These are phyloP conservation scores for Primulina huaijiensis DNA, from an alignment of 257 asterid species.

Conservation along the genomic window DNA sequence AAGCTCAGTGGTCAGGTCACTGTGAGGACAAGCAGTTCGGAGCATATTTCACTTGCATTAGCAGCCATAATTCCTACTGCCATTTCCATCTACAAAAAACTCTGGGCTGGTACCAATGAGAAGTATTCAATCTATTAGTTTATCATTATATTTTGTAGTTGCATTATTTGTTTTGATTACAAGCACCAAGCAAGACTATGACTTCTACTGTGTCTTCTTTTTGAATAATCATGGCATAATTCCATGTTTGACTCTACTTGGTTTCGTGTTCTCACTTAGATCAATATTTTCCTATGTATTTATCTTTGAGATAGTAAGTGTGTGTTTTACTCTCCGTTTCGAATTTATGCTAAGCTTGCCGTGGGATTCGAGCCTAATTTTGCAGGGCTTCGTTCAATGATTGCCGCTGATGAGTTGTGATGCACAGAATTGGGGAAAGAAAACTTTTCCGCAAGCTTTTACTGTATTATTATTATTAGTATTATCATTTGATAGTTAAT, in stretches of 20 bases:
- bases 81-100: slow-evolving; percentile 67
- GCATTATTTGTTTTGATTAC: slow-evolving; percentile 25
- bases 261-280: neutral
- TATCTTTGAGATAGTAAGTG: neutral
- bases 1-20: slow-evolving; percentile 91
- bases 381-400: too few relatives aligned
- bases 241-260: neutral
- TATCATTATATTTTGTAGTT: slow-evolving; percentile 1
- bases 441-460: too few relatives aligned
- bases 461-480: too few relatives aligned
- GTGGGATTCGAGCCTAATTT: too few relatives aligned
- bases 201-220: slow-evolving; percentile 28
- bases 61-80: slow-evolving; percentile 69
- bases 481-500: too few relatives aligned
- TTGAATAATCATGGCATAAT: slow-evolving; percentile 26
- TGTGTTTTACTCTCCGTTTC: neutral
- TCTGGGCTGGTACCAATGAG: slow-evolving; percentile 55
- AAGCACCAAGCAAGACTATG: slow-evolving; percentile 18
- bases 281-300: neutral
- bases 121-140: slow-evolving; percentile 65
- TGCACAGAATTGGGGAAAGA: too few relatives aligned
- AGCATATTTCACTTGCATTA: slow-evolving; percentile 83
- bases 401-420: too few relatives aligned
- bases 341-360: too few relatives aligned
- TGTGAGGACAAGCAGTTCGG: slow-evolving; percentile 92